Evolutionary conservation across 495 filamentous ascomycete genomes (phyloP), one percentile per base, ranked within the genome.

Genomic region (Cudoniella acicularis): DNA sequence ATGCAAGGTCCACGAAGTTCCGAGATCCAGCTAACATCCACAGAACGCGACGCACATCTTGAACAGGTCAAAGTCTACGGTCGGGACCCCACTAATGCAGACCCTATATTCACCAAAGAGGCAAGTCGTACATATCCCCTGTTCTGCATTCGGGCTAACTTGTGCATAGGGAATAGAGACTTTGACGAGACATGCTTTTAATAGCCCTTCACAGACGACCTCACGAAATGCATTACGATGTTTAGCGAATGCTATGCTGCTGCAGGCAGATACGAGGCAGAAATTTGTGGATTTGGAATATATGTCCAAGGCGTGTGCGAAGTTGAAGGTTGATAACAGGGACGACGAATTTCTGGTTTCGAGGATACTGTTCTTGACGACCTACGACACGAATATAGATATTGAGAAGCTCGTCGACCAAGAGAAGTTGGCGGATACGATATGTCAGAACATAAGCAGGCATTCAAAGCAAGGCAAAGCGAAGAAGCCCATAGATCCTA

Each of bases 301-400:
- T 62, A 86, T 83, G 40, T 73, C 79, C 20, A 89, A 86, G 67
- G 79, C 86, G 13, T 90, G 90, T 40, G 80, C 84, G 48, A 83
- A 78, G 55, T 79, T 97, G 30, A 87, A 89, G 82, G 86, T 77
- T 62, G 87, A 92, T 68, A 87, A 78, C 64, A 77, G 79, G 16
- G 92, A 98, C 50, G 89, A 98, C 65, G 92, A 98, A 69, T 96
- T 98, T 73, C 75, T 97, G 0, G 74, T 83, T 30, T 88, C 87
- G 43, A 82, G 94, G 27, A 87, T 98, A 20, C 73, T 98, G 9
- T 91, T 98, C 59, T 75, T 97, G 1, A 82, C 87, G 11, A 98
- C 94, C 0, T 98, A 97, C 64, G 81, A 84, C 25, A 92, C 91
- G 3, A 83, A 79, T 3, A 66, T 89, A 50, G 76, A 91, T 61